Evolutionary conservation across 1,284 basidiomycete species (phyloP), one percentile per base, ranked within the genome.

Genomic region (Rhodotorula sp.): DNA sequence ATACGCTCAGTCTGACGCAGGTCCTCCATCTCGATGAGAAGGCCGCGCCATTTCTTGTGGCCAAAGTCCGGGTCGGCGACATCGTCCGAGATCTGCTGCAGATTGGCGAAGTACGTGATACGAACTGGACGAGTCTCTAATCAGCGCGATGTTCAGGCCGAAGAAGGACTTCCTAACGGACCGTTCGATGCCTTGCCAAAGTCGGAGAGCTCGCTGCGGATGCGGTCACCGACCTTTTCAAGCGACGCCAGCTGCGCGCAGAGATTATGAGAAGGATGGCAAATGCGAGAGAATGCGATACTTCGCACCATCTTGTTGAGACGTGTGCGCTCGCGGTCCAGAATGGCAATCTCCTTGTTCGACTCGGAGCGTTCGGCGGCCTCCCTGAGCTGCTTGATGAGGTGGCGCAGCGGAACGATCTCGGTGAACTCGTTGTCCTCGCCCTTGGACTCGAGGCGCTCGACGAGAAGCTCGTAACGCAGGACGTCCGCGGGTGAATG

Each of bases 161-260:
- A 14, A 13, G 45, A 45, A 49, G 17, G 41, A 23, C 9, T 44
- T 46, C 27, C 0, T 0, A 25, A 49, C 72, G 49, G 23, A 71
- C 71, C 61, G 63, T 78, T 77, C 69, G 74, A 77, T 1, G 69
- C 69, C 46, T 60, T 68, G 13, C 54, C 66, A 50, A 77, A 57
- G 13, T 74, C 46, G 25, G n/a, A 48, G 44, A 73, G 58, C 64
- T 79, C 78, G 58, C 48, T 34, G 9, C 72, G 57, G 8, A 78
- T 64, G 0, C 74, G 71, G 42, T 79, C 75, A 19, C 63, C 65
- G 25, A 78, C 58, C 58, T 73, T 75, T 45, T 77, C 74, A 50
- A 76, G 75, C 16, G 64, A 27, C 7, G 14, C 58, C n/a, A 74
- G 48, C 50, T 56, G 42, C 53, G 34, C 21, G 34, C 49, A 19